phyloP scores from a whole-genome alignment of 192 early-diverging fungal genomes.

The Endogone sp. region DNA sequence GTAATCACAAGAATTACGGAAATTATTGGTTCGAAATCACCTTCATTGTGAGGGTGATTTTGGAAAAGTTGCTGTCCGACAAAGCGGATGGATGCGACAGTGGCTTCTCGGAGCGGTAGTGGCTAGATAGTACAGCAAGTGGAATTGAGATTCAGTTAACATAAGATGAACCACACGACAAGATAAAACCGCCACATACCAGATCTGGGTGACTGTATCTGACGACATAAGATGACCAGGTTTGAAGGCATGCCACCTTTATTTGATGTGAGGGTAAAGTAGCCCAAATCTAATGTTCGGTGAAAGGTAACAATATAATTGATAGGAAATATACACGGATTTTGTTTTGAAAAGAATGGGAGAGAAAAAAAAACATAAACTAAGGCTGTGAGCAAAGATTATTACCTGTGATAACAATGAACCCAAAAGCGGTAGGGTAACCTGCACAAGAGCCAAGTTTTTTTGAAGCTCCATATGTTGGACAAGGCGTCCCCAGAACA shows the following conservation, averaged over 20 bases:
- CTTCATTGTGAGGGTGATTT: constrained; percentile 4
- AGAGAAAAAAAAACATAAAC: background rate
- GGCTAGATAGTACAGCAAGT: constrained; percentile 25
- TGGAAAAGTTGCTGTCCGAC: constrained; percentile 31
- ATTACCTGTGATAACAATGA: background rate
- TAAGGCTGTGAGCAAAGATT: background rate
- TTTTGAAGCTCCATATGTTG: constrained; percentile 30
- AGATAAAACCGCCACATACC: constrained; percentile 24
- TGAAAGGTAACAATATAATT: constrained; percentile 12
- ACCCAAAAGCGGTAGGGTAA: background rate
- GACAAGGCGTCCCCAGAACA: constrained; percentile 36
- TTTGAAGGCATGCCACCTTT: constrained; percentile 26
- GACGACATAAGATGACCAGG: constrained; percentile 32
- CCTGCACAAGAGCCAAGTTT: constrained; percentile 10
- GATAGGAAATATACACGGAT: background rate
- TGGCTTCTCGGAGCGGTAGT: constrained; percentile 52
- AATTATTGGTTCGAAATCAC: background rate
- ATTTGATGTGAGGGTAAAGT: background rate
- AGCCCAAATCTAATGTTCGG: constrained; percentile 9
- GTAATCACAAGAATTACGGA: background rate
- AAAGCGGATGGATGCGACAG: constrained; percentile 33
- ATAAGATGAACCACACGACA: background rate
- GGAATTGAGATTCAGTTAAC: background rate
- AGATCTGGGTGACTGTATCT: constrained; percentile 39
- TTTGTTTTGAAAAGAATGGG: background rate